A percentile compares a stretch with the other conserved stretches of the same genome.
These are phyloP conservation scores for Musa beccarii DNA, from an alignment of 176 grass and related monocot genomes.

Conservation along the genomic window DNA sequence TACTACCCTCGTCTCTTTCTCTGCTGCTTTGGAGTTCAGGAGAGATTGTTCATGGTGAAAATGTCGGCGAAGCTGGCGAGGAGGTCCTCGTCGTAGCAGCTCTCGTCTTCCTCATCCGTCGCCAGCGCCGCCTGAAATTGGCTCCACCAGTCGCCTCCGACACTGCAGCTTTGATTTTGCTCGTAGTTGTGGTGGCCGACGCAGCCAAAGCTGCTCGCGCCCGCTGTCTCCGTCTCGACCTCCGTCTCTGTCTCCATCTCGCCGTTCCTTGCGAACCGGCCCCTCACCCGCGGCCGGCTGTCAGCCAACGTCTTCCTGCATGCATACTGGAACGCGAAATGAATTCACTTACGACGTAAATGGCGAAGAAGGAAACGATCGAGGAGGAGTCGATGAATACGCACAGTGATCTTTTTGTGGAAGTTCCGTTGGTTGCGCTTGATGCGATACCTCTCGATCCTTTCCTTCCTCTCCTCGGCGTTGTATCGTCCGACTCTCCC, in stretches of 20 bases:
- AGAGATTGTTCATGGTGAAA: constrained; percentile 22
- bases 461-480: constrained; percentile 70
- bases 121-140: constrained; percentile 10
- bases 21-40: not conserved
- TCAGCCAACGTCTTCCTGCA: constrained; percentile 98
- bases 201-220: not conserved
- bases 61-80: constrained; percentile 59
- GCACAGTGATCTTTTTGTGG: constrained; percentile 93
- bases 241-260: constrained; percentile 36
- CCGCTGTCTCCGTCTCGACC: not conserved
- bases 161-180: not conserved
- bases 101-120: constrained; percentile 7
- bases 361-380: not conserved
- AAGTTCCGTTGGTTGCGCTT: constrained; percentile 88
- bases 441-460: constrained; percentile 61
- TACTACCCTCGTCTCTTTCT: not conserved
- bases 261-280: constrained; percentile 60
- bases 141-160: constrained; percentile 11
- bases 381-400: not conserved
- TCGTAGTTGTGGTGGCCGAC: constrained; percentile 16
- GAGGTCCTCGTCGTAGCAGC: constrained; percentile 30
- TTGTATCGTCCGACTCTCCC: constrained; percentile 52
- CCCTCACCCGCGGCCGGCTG: constrained; percentile 70
- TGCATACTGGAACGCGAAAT: constrained; percentile 42
- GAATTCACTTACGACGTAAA: not conserved